phyloP scores from a whole-genome alignment of 169 alveolate genomes.

The Plasmodium adleri region DNA sequence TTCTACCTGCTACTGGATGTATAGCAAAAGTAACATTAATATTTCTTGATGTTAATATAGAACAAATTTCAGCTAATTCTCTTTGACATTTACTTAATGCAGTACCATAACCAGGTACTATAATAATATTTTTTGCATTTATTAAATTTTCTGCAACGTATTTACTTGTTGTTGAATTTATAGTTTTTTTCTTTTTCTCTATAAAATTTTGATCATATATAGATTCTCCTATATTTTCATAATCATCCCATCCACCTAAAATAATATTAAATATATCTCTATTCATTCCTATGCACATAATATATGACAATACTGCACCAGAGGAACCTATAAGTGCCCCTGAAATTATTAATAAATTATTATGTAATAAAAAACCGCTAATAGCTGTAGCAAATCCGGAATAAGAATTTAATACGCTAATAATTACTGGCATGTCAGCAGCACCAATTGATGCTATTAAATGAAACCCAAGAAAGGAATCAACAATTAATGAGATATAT shows the following conservation, averaged over 20 bases:
- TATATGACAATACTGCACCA: conserved; percentile 95
- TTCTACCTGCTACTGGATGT: conserved; percentile 98
- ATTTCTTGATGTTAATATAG: conserved; percentile 85
- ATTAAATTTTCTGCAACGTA: conserved; percentile 90
- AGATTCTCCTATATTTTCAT: conserved; percentile 86
- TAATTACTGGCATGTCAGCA: conserved; percentile 97
- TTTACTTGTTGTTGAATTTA: conserved; percentile 83
- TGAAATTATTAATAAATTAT: conserved; percentile 91
- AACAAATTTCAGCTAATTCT: conserved; percentile 87
- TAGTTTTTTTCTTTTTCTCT: conserved; percentile 85
- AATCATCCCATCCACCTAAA: conserved; percentile 91
- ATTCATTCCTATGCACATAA: conserved; percentile 96
- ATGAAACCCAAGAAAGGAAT: conserved; percentile 90
- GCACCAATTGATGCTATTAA: conserved; percentile 94
- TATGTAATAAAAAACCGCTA: conserved; percentile 93
- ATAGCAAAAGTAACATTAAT: conserved; percentile 93
- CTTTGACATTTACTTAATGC: conserved; percentile 93
- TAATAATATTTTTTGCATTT: conserved; percentile 87
- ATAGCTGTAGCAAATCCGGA: conserved; percentile 96
- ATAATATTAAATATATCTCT: conserved; percentile 91
- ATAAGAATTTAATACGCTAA: conserved; percentile 94
- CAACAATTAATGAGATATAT: conserved; percentile 79
- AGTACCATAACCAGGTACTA: conserved; percentile 97
- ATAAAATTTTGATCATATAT: conserved; percentile 78
- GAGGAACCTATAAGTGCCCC: conserved; percentile 96